phyloP scores from a whole-genome alignment of 257 asterid species.

The Coffea eugenioides region DNA sequence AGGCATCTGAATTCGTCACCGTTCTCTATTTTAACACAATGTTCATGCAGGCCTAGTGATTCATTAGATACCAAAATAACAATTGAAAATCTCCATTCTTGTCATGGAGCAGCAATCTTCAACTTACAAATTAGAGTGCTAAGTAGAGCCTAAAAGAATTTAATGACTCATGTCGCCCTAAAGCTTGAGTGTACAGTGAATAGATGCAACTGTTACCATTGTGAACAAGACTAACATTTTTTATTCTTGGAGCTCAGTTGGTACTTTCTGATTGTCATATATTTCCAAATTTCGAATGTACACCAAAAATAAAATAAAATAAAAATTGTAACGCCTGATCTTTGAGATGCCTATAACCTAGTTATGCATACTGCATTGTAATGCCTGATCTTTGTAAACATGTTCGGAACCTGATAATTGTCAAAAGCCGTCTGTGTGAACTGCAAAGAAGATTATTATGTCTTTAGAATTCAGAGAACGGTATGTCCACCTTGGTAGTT shows the following conservation, averaged over 20 bases:
- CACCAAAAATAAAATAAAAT: no score
- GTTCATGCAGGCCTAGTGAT: background rate
- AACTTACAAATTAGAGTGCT: background rate
- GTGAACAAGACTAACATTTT: background rate
- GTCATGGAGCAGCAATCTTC: background rate
- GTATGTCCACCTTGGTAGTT: constrained; percentile 43
- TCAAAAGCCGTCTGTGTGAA: background rate
- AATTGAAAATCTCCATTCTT: background rate
- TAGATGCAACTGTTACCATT: background rate
- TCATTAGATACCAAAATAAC: background rate
- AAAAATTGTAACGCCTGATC: no score
- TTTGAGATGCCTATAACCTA: background rate
- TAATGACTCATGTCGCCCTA: background rate
- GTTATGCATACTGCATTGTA: background rate
- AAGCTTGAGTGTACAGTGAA: background rate
- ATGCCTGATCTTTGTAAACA: background rate
- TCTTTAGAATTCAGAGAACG: constrained; percentile 26
- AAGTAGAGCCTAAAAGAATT: background rate
- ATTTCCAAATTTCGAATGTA: background rate
- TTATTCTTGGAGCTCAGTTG: background rate
- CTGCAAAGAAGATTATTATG: background rate
- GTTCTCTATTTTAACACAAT: background rate
- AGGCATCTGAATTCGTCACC: background rate
- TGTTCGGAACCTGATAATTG: background rate
- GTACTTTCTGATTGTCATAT: background rate